Evolutionary conservation across 2,329 filamentous ascomycete species (phyloP).

Genomic region (Sarocladiaceae sp.): DNA sequence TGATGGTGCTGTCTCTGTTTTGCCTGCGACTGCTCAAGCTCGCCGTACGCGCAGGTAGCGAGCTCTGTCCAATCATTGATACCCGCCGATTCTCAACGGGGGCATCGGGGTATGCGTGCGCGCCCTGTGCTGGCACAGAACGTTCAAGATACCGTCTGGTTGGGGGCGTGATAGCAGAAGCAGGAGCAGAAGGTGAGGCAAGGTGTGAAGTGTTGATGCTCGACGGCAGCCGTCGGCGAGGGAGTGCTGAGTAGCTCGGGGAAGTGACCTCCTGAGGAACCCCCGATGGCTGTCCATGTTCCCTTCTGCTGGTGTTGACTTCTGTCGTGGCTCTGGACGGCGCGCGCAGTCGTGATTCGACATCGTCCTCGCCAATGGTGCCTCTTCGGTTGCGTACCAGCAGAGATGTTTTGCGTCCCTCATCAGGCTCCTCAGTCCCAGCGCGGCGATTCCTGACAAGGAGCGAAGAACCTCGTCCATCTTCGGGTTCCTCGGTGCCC

Average conservation of each 20-base stretch:
- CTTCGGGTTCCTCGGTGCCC: constrained; percentile 43
- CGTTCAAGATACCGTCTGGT: constrained; percentile 47
- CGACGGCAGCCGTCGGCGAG: constrained; percentile 50
- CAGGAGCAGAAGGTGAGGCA: constrained; percentile 29
- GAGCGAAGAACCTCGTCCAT: constrained; percentile 44
- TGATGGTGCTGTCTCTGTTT: constrained; percentile 37
- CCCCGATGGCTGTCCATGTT: constrained; percentile 15
- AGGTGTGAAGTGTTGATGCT: constrained; percentile 42
- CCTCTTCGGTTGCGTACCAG: constrained; percentile 42
- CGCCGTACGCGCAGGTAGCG: constrained; percentile 28
- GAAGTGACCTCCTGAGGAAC: constrained; percentile 24
- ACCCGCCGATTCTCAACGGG: constrained; percentile 19
- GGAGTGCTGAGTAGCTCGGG: constrained; percentile 41
- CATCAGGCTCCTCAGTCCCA: constrained; percentile 44
- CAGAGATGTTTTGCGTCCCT: constrained; percentile 38
- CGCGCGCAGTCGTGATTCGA: constrained; percentile 46
- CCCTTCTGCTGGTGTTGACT: constrained; percentile 34
- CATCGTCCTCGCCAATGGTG: constrained; percentile 44
- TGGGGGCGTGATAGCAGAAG: constrained; percentile 27
- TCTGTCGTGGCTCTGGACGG: constrained; percentile 58
- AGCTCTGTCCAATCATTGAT: constrained; percentile 6
- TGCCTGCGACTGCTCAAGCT: constrained; percentile 39
- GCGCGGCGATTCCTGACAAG: constrained; percentile 40
- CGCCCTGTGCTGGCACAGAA: constrained; percentile 35
- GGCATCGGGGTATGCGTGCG: constrained; percentile 20